phyloP scores from a whole-genome alignment of 768 basidiomycete species.

The Tylopilus rubrobrunneus region DNA sequence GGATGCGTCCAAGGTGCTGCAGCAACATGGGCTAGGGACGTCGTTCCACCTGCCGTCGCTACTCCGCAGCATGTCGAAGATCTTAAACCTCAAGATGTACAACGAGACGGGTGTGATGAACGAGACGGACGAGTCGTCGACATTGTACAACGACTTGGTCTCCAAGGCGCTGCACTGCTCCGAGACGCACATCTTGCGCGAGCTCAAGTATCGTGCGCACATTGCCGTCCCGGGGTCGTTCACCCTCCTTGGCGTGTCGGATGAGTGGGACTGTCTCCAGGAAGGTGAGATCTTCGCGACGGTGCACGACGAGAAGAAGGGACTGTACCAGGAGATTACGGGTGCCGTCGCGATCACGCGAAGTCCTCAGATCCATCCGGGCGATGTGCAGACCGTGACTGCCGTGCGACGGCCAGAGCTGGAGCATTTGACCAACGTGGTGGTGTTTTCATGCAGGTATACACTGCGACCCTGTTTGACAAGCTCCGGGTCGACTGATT shows the following conservation, averaged over 20 bases:
- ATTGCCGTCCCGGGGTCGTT: constrained; percentile 47
- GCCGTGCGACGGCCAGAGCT: constrained; percentile 41
- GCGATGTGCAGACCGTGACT: constrained; percentile 39
- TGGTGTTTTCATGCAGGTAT: constrained; percentile 50
- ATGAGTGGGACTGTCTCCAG: constrained; percentile 43
- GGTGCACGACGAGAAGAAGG: constrained; percentile 30
- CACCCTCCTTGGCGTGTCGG: constrained; percentile 52
- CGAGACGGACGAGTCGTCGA: not conserved
- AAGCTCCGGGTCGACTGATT: constrained; percentile 4
- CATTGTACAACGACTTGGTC: constrained; percentile 36
- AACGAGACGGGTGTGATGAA: constrained; percentile 3
- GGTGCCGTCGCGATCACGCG: constrained; percentile 45
- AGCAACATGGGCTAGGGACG: constrained; percentile 41
- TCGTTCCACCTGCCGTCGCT: constrained; percentile 45
- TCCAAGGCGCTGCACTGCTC: constrained; percentile 35
- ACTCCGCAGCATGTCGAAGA: constrained; percentile 33
- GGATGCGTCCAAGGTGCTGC: constrained; percentile 37
- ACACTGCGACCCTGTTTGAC: not conserved
- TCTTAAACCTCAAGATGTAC: constrained; percentile 30
- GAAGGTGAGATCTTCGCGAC: constrained; percentile 49
- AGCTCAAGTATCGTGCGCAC: constrained; percentile 48
- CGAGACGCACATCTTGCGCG: constrained; percentile 44
- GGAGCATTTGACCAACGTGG: constrained; percentile 40
- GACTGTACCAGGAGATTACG: constrained; percentile 25
- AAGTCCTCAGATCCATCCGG: constrained; percentile 53